Evolutionary conservation across 2,329 filamentous ascomycete genomes (phyloP).

Genomic region (Neoarthrinium moseri): DNA sequence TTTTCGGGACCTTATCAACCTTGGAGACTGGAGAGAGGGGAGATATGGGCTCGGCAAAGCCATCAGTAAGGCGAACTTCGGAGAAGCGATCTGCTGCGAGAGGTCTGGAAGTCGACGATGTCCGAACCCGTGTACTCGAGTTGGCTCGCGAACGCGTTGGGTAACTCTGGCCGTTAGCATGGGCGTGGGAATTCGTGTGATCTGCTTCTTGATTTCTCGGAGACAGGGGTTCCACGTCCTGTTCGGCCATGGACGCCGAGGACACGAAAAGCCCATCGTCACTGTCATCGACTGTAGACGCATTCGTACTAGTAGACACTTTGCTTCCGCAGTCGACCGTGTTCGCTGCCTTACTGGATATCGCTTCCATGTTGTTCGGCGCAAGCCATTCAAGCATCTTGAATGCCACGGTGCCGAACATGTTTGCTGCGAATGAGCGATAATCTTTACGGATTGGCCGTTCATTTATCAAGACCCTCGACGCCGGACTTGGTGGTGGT

Average conservation of each 20-base stretch:
- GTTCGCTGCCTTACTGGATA: slow-evolving; percentile 37
- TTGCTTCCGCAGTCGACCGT: background rate
- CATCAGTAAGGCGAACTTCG: slow-evolving; percentile 14
- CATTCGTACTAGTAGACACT: background rate
- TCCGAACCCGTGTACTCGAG: slow-evolving; percentile 27
- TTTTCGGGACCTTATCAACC: slow-evolving; percentile 21
- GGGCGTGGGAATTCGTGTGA: slow-evolving; percentile 11
- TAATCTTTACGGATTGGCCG: slow-evolving; percentile 52
- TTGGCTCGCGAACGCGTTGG: slow-evolving; percentile 23
- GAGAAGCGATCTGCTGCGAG: slow-evolving; percentile 11
- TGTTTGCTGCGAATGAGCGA: slow-evolving; percentile 59
- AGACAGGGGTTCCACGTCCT: background rate
- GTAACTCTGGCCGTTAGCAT: slow-evolving; percentile 10
- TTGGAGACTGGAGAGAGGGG: slow-evolving; percentile 15
- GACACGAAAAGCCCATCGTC: slow-evolving; percentile 8
- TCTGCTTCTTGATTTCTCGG: background rate
- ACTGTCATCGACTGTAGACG: background rate
- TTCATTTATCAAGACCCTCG: slow-evolving; percentile 41
- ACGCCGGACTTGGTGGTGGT: slow-evolving; percentile 6
- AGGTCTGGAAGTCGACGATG: slow-evolving; percentile 23
- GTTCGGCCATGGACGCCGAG: slow-evolving; percentile 7
- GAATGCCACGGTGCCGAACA: slow-evolving; percentile 65
- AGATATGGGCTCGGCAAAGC: slow-evolving; percentile 18
- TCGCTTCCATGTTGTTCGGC: slow-evolving; percentile 51
- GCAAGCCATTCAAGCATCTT: slow-evolving; percentile 73